Base-by-base conservation (phyloP, 768 basidiomycete species). In the Mycena pura region DNA sequence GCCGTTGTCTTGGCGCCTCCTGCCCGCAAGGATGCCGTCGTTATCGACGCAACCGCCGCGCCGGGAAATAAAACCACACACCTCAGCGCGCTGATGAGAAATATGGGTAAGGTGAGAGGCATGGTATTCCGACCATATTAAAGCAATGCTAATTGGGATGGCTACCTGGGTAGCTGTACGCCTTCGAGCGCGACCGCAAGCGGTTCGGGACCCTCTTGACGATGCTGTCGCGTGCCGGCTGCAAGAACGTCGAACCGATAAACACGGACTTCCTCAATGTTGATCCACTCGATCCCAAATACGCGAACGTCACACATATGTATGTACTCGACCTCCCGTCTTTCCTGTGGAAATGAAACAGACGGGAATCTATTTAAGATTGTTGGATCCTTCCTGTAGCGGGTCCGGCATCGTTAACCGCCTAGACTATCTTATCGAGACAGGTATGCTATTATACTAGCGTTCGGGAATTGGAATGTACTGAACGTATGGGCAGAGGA, bases 11-110 rank as follows among this genome's bases (percentile, higher is more conserved):
- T 99, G n/a, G 83, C 87, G 21, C 91, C 93, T 40, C 90, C 89
- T 11, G 75, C 79, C 2, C 73, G 70, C 19, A 79, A 85, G 21
- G 72, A 80, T 39, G 74, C 77, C 53, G 79, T 83, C 45, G 92
- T 95, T 28, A 91, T 98, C 38, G 96, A 99, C 74, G 95, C 94
- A 13, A 99, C 95, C 11, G 91, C 95, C 38, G 97, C 97, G 1
- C 97, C 97, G 0, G 97, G 97, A 0, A 99, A 99, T 77, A 99
- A 99, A 77, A 99, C 97, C 2, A 91, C 95, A 8, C 94, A 96
- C 74, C 76, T 99, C 22, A 91, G 92, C 66, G 93, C 95, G 22
- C 77, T 98, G 41, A 93, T 98, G 91, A 72, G 79, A 17, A 90
- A 89, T 65, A 83, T 84, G 72, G 93, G 95, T 68, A 91, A 88